Evolutionary conservation across 768 basidiomycete genomes (phyloP).

Genomic region (Multifurca ochricompacta): DNA sequence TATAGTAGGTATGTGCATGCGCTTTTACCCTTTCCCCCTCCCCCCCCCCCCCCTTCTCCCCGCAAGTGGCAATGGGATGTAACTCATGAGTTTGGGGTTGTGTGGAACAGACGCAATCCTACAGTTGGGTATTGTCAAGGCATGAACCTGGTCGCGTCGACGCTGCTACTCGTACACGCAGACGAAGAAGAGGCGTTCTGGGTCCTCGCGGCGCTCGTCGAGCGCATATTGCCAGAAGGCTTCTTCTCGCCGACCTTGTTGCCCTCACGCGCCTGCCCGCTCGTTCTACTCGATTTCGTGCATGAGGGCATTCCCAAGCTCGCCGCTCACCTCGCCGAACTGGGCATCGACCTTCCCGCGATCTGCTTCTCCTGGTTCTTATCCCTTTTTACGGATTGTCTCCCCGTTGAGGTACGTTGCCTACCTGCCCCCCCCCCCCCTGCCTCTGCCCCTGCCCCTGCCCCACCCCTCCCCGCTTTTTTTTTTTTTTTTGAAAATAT

Average conservation of each 20-base stretch:
- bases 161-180: slow-evolving; percentile 83
- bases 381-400: slow-evolving; percentile 90
- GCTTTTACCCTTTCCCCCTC: neutral
- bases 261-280: slow-evolving; percentile 88
- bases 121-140: slow-evolving; percentile 92
- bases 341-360: slow-evolving; percentile 86
- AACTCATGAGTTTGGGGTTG: no score
- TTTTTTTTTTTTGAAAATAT: neutral
- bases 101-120: slow-evolving; percentile 65
- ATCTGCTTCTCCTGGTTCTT: slow-evolving; percentile 99
- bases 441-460: slow-evolving; percentile 3
- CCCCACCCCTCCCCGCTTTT: neutral
- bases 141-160: slow-evolving; percentile 94
- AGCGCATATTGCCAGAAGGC: slow-evolving; percentile 80
- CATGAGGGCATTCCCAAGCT: slow-evolving; percentile 70
- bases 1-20: slow-evolving; percentile 70
- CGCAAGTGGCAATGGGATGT: no score
- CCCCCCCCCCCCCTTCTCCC: no score
- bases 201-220: slow-evolving; percentile 84
- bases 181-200: slow-evolving; percentile 98
- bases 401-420: slow-evolving; percentile 90
- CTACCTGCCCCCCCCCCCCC: no score
- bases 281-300: slow-evolving; percentile 84
- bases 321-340: slow-evolving; percentile 61
- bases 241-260: slow-evolving; percentile 92